Base-by-base conservation (phyloP, 2,329 filamentous ascomycete species). In the Paradendryphiella salina region DNA sequence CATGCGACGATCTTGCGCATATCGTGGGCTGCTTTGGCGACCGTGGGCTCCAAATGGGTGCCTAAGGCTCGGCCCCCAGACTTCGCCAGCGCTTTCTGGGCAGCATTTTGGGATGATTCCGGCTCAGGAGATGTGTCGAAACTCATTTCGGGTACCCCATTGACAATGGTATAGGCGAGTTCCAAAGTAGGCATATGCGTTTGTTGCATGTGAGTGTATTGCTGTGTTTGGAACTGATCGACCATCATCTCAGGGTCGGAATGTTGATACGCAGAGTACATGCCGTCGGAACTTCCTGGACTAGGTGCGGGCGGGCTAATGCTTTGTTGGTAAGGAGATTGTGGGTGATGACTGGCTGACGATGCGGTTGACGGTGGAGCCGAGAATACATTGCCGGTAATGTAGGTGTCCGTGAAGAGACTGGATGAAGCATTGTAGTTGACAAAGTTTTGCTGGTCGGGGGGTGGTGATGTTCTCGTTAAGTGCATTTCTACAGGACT, bases 1-100 rank as follows among this genome's bases (percentile, higher is more conserved):
- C 77, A 80, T 8, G 76, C 75, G 17, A 73, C 73, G 6, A 73
- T 70, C 45, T 76, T 76, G 11, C 77, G 74, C 76, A 78, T 77
- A 33, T 72, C 68, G 40, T 75, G 72, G 34, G 73, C 76, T 43
- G 74, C 71, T 52, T 73, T 72, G 14, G 73, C 72, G 29, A 70
- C 70, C 9, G 64, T 72, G 34, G 59, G 69, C 37, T 65, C 61
- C 40, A 70, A 64, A 57, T 67, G 73, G 9, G 71, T 73, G 44
- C 73, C 73, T 10, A 77, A 65, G 20, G 69, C 66, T 52, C 71
- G 65, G 28, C 72, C 72, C 35, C 70, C 74, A 36, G 69, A 66
- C 39, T 76, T 69, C 32, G 50, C 52, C 39, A 54, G 31, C 9
- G 61, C 65, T 53, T 63, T 72, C 14, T 50, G 51, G 32, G 63